phyloP scores from a whole-genome alignment of 2,329 filamentous ascomycete species.

The Claviceps arundinis region DNA sequence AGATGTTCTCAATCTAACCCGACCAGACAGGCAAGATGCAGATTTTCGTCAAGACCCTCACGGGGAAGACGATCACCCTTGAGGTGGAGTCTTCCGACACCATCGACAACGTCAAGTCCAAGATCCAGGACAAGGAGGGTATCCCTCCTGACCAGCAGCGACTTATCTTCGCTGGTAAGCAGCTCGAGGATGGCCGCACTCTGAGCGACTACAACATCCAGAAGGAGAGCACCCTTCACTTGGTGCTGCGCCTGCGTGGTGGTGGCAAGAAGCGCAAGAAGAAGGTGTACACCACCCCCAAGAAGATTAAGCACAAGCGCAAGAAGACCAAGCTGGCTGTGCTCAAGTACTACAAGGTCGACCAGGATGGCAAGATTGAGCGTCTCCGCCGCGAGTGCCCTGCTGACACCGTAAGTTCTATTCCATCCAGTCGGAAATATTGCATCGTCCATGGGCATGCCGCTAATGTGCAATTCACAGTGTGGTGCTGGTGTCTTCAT shows the following conservation, averaged over 20 bases:
- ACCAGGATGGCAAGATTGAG: constrained; percentile 99
- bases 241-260: constrained; percentile 96
- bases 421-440: background rate
- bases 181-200: constrained; percentile 98
- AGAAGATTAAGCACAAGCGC: constrained; percentile 99
- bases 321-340: constrained; percentile 99
- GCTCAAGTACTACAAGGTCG: constrained; percentile 99
- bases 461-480: constrained; percentile 28
- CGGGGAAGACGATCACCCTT: constrained; percentile 99
- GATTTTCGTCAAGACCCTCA: constrained; percentile 76
- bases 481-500: constrained; percentile 99
- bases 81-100: constrained; percentile 99
- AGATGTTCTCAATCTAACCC: constrained; percentile 25
- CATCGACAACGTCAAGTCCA: constrained; percentile 99
- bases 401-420: constrained; percentile 59
- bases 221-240: constrained; percentile 98
- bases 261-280: constrained; percentile 99
- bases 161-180: constrained; percentile 99
- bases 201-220: constrained; percentile 99
- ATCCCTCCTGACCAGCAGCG: constrained; percentile 98
- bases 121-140: constrained; percentile 97
- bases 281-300: constrained; percentile 99
- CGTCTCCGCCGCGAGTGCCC: constrained; percentile 97
- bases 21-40: constrained; percentile 52
- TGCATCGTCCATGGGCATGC: background rate